Base-by-base conservation (phyloP, 1,284 basidiomycete genomes). In the Cystobasidiaceae sp. region DNA sequence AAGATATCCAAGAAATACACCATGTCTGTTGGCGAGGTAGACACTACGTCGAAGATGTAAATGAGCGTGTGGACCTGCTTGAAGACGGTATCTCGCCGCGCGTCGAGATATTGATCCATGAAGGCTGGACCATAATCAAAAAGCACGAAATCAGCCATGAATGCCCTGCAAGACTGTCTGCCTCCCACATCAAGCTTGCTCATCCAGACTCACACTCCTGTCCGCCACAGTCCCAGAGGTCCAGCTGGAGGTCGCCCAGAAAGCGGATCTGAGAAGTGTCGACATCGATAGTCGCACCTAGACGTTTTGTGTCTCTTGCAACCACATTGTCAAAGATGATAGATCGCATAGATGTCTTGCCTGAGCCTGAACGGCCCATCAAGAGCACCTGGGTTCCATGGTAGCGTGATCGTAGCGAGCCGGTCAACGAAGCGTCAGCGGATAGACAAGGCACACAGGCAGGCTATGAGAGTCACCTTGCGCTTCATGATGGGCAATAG, bases 281-380 rank as follows among this genome's bases (percentile, higher is more conserved):
- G 67, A 98, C 92, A 75, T 97, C 96, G 70, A 97, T 93, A 0
- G 94, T 98, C 23, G 93, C 93, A 25, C 93, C 93, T 17, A 98
- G 82, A 17, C 93, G 85, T 39, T 89, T 83, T 2, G 94, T 97
- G 69, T 96, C 84, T 52, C 88, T 88, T 2, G 94, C 91, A 19
- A 90, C 89, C 74, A 94, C 93, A 75, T 94, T 93, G 41, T 93
- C 93, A 77, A 99, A 99, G 75, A 99, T 97, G 78, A 99, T 88
- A 27, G 93, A 93, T 50, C 94, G 86, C 94, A 99, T 99, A 7
- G 93, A 97, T 13, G 96, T 97, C 82, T 84, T 84, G 45, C 82
- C 82, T 74, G 67, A 70, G 77, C 67, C 67, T 32, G 61, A 65
- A 15, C 67, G 61, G 43, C 67, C 67, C 67, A 68, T 68, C 27